Percentiles rank a stretch among this genome's conserved stretches.
Conservation (phyloP, 331 rosid species). For the Acacia concinna region DNA sequence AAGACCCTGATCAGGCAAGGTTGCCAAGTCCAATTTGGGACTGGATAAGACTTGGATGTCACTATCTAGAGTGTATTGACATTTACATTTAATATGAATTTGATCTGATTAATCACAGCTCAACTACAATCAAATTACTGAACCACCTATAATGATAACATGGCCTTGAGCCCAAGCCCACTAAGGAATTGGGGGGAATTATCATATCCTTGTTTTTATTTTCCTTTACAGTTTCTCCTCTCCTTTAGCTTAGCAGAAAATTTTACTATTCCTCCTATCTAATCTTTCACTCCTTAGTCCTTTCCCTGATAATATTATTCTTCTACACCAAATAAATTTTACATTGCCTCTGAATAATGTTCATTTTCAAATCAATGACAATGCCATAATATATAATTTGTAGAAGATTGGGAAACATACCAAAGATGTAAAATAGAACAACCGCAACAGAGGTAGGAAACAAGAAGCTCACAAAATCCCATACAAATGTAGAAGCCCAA, state of each 20-base stretch:
- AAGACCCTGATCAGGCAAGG: not conserved
- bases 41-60: not conserved
- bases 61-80: not conserved
- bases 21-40: not conserved
- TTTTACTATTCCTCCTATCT: not conserved
- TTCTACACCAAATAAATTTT: not conserved
- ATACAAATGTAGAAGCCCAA: conserved; percentile 82
- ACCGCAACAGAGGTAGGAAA: conserved; percentile 82
- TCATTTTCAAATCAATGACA: conserved; percentile 2
- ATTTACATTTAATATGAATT: not conserved
- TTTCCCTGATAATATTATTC: not conserved
- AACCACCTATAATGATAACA: not conserved
- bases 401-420: conserved; percentile 47
- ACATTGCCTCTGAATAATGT: conserved; percentile 7
- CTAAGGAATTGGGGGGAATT: not conserved
- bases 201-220: not conserved
- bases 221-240: not conserved
- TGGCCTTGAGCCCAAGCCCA: not conserved
- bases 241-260: not conserved
- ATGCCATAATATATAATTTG: not conserved
- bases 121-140: not conserved
- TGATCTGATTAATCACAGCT: not conserved
- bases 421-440: conserved; percentile 75
- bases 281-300: not conserved
- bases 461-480: conserved; percentile 96